These are phyloP conservation scores for Penicillium sp. DNA, from an alignment of 2,329 filamentous ascomycete species.

Conservation along the genomic window DNA sequence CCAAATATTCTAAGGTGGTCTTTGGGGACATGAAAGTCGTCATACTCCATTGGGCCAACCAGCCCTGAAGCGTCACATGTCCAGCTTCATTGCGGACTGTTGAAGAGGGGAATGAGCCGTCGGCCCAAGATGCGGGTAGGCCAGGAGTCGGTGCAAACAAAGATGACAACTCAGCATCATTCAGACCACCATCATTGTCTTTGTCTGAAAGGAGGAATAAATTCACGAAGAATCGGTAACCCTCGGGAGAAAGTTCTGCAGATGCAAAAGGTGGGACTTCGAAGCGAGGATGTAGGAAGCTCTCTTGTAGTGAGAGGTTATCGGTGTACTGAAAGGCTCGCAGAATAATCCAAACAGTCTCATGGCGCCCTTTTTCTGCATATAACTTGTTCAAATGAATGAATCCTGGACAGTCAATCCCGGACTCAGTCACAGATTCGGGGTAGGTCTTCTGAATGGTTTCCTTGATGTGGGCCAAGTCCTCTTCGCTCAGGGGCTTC, in stretches of 20 bases:
- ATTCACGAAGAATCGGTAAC: constrained; percentile 97
- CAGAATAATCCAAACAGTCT: constrained; percentile 97
- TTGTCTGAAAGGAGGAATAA: constrained; percentile 93
- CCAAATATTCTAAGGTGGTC: constrained; percentile 91
- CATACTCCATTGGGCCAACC: constrained; percentile 99
- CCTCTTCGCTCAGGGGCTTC: constrained; percentile 75
- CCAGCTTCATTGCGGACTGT: constrained; percentile 95
- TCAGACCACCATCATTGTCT: constrained; percentile 93
- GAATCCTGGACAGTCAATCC: constrained; percentile 81
- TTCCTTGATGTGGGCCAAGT: constrained; percentile 86
- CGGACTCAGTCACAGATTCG: constrained; percentile 62
- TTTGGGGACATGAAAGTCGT: constrained; percentile 96
- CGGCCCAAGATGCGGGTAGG: constrained; percentile 79
- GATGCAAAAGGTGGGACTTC: constrained; percentile 91
- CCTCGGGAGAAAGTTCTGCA: constrained; percentile 87
- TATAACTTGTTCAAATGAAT: constrained; percentile 92
- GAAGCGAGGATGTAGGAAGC: constrained; percentile 87
- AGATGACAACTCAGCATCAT: constrained; percentile 77
- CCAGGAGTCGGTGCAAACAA: constrained; percentile 93
- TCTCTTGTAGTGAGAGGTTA: constrained; percentile 86
- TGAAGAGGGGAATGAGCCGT: constrained; percentile 85
- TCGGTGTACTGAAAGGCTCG: constrained; percentile 96
- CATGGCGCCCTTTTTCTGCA: constrained; percentile 93
- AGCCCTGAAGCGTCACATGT: constrained; percentile 92
- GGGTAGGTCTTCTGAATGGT: constrained; percentile 72